These are phyloP conservation scores for Phylloporus arenicola DNA, from an alignment of 768 basidiomycete species.

Conservation along the genomic window DNA sequence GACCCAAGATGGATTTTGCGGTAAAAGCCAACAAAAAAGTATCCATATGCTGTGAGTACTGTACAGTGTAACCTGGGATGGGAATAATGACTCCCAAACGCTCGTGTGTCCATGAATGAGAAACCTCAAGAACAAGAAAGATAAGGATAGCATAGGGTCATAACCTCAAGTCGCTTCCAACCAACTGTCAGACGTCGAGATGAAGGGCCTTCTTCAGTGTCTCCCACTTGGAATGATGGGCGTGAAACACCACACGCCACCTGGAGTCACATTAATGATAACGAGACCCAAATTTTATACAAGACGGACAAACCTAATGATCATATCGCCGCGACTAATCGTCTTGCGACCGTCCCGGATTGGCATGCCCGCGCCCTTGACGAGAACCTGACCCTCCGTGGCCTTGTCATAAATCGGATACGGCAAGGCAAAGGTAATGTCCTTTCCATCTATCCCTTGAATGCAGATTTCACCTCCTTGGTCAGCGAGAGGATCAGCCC, in stretches of 20 bases:
- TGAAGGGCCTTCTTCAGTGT: constrained; percentile 26
- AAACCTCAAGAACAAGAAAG: constrained; percentile 12
- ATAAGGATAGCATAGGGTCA: constrained; percentile 19
- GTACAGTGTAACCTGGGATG: constrained; percentile 20
- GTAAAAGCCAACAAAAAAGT: constrained; percentile 2
- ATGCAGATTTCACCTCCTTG: constrained; percentile 48
- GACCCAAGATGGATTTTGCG: not conserved
- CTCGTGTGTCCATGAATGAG: constrained; percentile 15
- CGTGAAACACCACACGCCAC: constrained; percentile 30
- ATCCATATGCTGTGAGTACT: constrained; percentile 21
- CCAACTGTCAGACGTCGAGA: constrained; percentile 20
- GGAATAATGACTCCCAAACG: constrained; percentile 8
- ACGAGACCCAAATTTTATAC: constrained; percentile 1
- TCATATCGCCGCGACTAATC: constrained; percentile 55
- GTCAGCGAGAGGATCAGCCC: constrained; percentile 45
- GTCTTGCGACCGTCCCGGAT: constrained; percentile 47
- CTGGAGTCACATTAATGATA: constrained; percentile 10
- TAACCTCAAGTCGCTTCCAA: constrained; percentile 8
- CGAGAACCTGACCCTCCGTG: constrained; percentile 43
- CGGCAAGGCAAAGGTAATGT: constrained; percentile 47
- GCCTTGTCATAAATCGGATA: constrained; percentile 45
- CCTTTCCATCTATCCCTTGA: constrained; percentile 54
- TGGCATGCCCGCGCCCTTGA: constrained; percentile 68
- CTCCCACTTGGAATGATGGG: constrained; percentile 30
- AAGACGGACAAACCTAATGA: constrained; percentile 45